Percentiles rank a stretch among this genome's conserved stretches.
Conservation (phyloP, 2,329 filamentous ascomycete genomes). For the Tetracladium maxilliforme region DNA sequence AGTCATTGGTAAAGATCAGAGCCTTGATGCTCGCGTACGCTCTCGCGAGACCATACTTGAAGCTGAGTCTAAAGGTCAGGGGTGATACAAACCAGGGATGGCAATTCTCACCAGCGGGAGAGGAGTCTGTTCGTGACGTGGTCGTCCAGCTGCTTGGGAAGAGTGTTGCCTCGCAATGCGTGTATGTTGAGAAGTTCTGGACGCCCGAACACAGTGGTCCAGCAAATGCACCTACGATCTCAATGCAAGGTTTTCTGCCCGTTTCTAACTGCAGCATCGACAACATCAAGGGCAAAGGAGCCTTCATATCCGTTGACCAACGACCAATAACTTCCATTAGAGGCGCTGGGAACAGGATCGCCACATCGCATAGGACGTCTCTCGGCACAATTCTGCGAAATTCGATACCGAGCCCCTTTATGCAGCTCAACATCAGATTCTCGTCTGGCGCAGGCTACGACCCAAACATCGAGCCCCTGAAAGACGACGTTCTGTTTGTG, state of each 20-base stretch:
- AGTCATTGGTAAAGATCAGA: conserved; percentile 41
- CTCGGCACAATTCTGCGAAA: conserved; percentile 18
- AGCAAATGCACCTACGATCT: too few species aligned
- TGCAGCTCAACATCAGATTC: conserved; percentile 49
- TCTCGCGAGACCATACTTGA: conserved; percentile 48
- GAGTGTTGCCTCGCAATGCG: conserved; percentile 37
- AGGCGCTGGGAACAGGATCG: conserved; percentile 45
- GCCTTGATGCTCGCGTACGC: conserved; percentile 48
- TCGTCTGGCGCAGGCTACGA: conserved; percentile 46
- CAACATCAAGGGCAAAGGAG: too few species aligned
- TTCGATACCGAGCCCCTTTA: conserved; percentile 41
- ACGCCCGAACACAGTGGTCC: too few species aligned
- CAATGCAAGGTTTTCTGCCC: too few species aligned
- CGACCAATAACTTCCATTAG: conserved; percentile 42
- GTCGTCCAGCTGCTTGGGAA: conserved; percentile 47
- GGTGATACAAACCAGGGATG: conserved; percentile 38
- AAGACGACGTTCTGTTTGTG: conserved; percentile 57
- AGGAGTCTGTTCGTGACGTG: conserved; percentile 37
- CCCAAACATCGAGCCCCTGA: conserved; percentile 55
- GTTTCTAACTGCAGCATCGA: too few species aligned
- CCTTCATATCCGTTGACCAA: conserved; percentile 54
- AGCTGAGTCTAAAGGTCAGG: conserved; percentile 42
- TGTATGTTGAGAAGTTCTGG: too few species aligned
- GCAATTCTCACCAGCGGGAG: conserved; percentile 43
- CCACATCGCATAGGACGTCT: conserved; percentile 33